Evolutionary conservation across 148 eudicot species (phyloP).

Genomic region (Chenopodium berlandieri): DNA sequence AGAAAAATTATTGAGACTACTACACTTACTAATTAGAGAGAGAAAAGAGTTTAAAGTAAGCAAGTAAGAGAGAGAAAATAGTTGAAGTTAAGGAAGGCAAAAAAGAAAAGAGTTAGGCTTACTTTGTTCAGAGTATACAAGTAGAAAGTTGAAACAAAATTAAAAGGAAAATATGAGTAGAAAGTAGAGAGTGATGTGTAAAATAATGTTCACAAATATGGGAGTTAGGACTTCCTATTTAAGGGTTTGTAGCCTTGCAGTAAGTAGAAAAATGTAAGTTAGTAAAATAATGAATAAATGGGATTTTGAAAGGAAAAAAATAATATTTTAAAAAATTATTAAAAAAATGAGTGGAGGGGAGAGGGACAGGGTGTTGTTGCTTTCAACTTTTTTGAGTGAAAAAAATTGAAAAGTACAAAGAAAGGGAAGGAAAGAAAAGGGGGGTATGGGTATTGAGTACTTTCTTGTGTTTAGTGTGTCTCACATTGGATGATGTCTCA

Average conservation of each 20-base stretch:
- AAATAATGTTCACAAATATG: constrained; percentile 26
- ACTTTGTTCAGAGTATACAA: constrained; percentile 4
- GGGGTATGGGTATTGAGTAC: constrained; percentile 17
- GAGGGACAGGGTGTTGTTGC: constrained; percentile 40
- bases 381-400: constrained; percentile 38
- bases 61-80: not conserved
- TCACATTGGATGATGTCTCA: constrained; percentile 24
- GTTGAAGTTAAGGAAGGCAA: constrained; percentile 1
- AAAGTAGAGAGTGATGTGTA: constrained; percentile 16
- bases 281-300: constrained; percentile 11
- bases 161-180: constrained; percentile 2
- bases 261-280: constrained; percentile 21
- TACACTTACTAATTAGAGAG: constrained; percentile 6
- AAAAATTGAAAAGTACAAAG: constrained; percentile 27
- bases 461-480: constrained; percentile 39
- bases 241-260: constrained; percentile 35
- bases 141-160: constrained; percentile 14
- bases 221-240: constrained; percentile 21
- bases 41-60: not conserved
- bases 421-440: constrained; percentile 9
- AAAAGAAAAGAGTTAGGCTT: constrained; percentile 3
- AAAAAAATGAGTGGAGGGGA: constrained; percentile 37
- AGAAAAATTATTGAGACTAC: constrained; percentile 15
- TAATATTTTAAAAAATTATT: not conserved
- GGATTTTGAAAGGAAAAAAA: not conserved